Evolutionary conservation across 192 early-diverging fungal species (phyloP).

Genomic region (Gigaspora rosea): DNA sequence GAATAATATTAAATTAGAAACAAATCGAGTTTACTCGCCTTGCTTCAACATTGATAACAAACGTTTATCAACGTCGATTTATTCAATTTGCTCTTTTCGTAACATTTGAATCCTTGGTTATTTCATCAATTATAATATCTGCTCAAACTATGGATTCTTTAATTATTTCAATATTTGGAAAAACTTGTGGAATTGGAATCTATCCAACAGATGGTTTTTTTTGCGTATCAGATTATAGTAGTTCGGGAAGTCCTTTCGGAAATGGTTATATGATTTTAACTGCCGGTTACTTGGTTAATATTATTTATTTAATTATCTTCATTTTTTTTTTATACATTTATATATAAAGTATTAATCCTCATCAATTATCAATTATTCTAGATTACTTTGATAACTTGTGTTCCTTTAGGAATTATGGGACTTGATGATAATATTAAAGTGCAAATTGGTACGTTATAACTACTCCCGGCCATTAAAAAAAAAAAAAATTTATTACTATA

Average conservation of each 20-base stretch:
- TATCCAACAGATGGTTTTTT: constrained; percentile 54
- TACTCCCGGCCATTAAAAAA: neutral
- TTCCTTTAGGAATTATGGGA: constrained; percentile 61
- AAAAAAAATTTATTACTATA: too few species aligned
- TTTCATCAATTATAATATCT: constrained; percentile 70
- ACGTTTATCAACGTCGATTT: constrained; percentile 52
- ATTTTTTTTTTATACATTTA: constrained; percentile 7
- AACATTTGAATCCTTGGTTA: constrained; percentile 68
- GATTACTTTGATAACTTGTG: constrained; percentile 43
- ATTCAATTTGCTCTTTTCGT: constrained; percentile 67
- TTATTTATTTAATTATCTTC: neutral
- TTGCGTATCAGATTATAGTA: constrained; percentile 49
- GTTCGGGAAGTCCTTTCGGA: constrained; percentile 57
- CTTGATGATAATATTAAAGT: constrained; percentile 71
- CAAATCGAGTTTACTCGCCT: constrained; percentile 74
- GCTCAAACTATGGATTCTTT: constrained; percentile 72
- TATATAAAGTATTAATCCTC: neutral
- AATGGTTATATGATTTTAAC: constrained; percentile 61
- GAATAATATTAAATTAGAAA: constrained; percentile 33
- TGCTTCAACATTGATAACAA: neutral
- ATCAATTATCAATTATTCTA: neutral
- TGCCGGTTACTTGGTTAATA: constrained; percentile 54
- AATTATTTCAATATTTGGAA: constrained; percentile 56
- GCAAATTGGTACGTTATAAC: constrained; percentile 41
- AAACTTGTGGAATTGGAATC: constrained; percentile 68